Conservation (phyloP, 2,329 filamentous ascomycete genomes). For the Epichloe sp. region DNA sequence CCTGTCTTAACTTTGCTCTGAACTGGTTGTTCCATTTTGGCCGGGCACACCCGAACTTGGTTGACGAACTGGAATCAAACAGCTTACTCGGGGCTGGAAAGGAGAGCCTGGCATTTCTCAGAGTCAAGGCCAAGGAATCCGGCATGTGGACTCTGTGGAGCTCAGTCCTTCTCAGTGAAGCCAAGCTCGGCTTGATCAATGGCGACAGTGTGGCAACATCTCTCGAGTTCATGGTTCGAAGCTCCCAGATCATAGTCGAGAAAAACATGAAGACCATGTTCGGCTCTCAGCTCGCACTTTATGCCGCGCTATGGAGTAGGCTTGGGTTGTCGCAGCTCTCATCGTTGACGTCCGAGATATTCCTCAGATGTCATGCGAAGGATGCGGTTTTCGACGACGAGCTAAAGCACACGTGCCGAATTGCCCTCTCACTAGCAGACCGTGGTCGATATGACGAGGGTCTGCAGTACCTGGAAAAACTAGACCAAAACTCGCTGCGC, state of each 20-base stretch:
- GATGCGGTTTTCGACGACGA: constrained; percentile 57
- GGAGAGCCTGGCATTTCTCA: constrained; percentile 72
- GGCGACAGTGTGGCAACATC: constrained; percentile 52
- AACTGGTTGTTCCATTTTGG: constrained; percentile 94
- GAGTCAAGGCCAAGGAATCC: constrained; percentile 71
- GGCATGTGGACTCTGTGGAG: constrained; percentile 79
- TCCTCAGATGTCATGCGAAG: constrained; percentile 57
- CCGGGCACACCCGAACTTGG: constrained; percentile 68
- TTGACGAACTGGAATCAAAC: constrained; percentile 54
- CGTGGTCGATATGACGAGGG: constrained; percentile 61
- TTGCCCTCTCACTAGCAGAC: constrained; percentile 47
- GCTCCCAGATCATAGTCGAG: constrained; percentile 68
- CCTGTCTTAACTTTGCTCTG: constrained; percentile 85
- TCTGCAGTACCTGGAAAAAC: constrained; percentile 24
- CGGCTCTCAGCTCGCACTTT: constrained; percentile 60
- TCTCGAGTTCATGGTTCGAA: constrained; percentile 68
- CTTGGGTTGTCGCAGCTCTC: constrained; percentile 50
- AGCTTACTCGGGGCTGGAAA: constrained; percentile 66
- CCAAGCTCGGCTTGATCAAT: constrained; percentile 62
- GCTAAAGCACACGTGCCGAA: constrained; percentile 59
- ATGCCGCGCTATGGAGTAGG: constrained; percentile 61
- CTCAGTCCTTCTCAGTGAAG: constrained; percentile 73
- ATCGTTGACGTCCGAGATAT: constrained; percentile 53
- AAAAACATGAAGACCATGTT: constrained; percentile 61
- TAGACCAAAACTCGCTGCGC: constrained; percentile 49